Conservation (phyloP, 495 filamentous ascomycete species). For the Podospora tetraspora region DNA sequence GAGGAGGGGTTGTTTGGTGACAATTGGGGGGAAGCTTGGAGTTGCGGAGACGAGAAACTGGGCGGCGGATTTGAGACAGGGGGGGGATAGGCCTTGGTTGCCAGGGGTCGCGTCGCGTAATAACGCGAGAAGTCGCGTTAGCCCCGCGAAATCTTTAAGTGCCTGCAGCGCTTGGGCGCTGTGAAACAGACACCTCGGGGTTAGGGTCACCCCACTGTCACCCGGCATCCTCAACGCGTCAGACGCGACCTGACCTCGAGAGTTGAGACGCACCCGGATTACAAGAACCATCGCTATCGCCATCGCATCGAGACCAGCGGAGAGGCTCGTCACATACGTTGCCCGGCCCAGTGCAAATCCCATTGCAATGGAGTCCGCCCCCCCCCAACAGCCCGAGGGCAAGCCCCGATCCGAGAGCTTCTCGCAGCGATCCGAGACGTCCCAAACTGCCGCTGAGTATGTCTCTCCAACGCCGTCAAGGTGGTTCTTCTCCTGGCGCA, state of each 20-base stretch:
- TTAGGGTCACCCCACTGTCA: not conserved
- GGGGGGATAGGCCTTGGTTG: slow-evolving; percentile 13
- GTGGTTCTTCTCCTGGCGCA: not conserved
- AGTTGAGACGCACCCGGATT: not conserved
- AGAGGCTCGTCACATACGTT: not conserved
- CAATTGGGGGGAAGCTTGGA: not conserved
- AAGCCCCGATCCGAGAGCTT: slow-evolving; percentile 49
- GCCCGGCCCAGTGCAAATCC: not conserved
- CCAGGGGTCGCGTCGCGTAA: not conserved
- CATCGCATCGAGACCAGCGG: not conserved
- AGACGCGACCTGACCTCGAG: not conserved
- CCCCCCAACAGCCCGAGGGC: not conserved
- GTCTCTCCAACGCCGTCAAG: slow-evolving; percentile 14
- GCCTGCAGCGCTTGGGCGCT: not conserved
- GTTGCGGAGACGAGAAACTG: slow-evolving; percentile 11
- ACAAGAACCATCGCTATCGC: not conserved
- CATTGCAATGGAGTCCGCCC: not conserved
- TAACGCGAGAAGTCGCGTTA: not conserved
- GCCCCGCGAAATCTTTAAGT: not conserved
- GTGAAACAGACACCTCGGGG: not conserved
- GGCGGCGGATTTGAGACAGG: slow-evolving; percentile 1
- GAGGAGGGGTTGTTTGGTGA: slow-evolving; percentile 8
- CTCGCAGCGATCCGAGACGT: slow-evolving; percentile 62
- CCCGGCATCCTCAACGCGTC: not conserved
- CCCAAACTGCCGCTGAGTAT: slow-evolving; percentile 85